A percentile compares a stretch with the other conserved stretches of the same genome.
Conservation (phyloP, 441 rosid species). For the Mallotus japonicus region DNA sequence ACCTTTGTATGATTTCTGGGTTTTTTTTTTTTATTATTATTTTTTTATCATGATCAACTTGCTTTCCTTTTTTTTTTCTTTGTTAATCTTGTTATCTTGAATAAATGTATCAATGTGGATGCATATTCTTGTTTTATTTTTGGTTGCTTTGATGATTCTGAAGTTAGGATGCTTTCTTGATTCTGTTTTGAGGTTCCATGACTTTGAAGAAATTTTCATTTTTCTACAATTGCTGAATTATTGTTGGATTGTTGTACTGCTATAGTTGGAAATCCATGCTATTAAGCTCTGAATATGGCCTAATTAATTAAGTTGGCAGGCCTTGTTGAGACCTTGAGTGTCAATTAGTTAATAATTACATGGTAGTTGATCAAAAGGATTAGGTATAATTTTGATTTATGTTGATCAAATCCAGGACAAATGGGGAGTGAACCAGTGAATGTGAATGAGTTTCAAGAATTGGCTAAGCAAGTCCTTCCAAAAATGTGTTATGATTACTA, state of each 20-base stretch:
- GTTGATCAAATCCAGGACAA: conserved; percentile 14
- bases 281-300: background rate
- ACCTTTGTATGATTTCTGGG: background rate
- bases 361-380: too few species aligned
- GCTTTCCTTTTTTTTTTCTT: background rate
- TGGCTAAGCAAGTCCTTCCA: conserved; percentile 61
- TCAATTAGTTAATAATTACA: background rate
- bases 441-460: conserved; percentile 66
- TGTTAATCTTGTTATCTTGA: background rate
- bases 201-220: background rate
- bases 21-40: background rate
- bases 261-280: background rate
- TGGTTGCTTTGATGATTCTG: background rate
- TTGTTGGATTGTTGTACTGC: background rate
- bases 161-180: background rate
- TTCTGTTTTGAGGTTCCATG: background rate
- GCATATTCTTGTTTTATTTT: background rate
- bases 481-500: conserved; percentile 65
- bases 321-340: background rate
- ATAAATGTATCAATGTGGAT: background rate
- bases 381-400: background rate
- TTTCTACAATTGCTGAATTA: background rate
- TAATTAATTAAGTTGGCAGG: background rate
- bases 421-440: conserved; percentile 63
- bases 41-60: conserved; percentile 4